Percentiles rank a stretch among this genome's conserved stretches.
phyloP scores from a whole-genome alignment of 352 stramenopile species.

The Phytophthora boehmeriae region DNA sequence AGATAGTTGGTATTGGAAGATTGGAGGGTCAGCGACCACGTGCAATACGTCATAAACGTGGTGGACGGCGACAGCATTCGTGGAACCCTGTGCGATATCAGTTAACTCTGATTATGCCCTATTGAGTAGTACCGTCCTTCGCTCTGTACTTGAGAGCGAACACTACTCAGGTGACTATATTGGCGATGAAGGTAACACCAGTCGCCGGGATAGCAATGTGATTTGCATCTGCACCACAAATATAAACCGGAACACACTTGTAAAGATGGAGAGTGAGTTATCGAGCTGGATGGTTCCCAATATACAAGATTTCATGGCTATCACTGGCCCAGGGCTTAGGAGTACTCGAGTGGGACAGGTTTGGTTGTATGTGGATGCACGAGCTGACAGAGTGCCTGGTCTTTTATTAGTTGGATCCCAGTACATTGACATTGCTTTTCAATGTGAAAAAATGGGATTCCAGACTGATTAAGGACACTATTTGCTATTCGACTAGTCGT shows the following conservation, averaged over 20 bases:
- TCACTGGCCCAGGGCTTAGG: too few species aligned
- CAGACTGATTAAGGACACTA: neutral
- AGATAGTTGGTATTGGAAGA: too few species aligned
- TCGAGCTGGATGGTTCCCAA: constrained; percentile 6
- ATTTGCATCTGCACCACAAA: constrained; percentile 3
- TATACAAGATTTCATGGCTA: neutral
- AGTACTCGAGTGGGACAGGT: too few species aligned
- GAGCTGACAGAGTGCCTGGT: too few species aligned
- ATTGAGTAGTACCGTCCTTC: too few species aligned
- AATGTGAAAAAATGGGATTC: constrained; percentile 5
- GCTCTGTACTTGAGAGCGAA: neutral
- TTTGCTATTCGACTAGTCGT: neutral
- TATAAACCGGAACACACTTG: constrained; percentile 1
- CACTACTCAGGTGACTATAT: neutral
- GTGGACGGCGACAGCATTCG: too few species aligned
- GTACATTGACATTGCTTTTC: neutral
- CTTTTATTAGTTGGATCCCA: too few species aligned
- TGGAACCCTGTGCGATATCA: too few species aligned
- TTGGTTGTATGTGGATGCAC: too few species aligned
- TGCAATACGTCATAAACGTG: too few species aligned
- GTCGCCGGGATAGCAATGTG: neutral
- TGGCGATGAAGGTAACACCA: neutral
- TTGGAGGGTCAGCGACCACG: too few species aligned
- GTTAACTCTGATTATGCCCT: too few species aligned
- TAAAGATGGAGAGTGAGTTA: constrained; percentile 5